These are phyloP conservation scores for Ophiostoma sp. DNA, from an alignment of 2,329 filamentous ascomycete species.

Conservation along the genomic window DNA sequence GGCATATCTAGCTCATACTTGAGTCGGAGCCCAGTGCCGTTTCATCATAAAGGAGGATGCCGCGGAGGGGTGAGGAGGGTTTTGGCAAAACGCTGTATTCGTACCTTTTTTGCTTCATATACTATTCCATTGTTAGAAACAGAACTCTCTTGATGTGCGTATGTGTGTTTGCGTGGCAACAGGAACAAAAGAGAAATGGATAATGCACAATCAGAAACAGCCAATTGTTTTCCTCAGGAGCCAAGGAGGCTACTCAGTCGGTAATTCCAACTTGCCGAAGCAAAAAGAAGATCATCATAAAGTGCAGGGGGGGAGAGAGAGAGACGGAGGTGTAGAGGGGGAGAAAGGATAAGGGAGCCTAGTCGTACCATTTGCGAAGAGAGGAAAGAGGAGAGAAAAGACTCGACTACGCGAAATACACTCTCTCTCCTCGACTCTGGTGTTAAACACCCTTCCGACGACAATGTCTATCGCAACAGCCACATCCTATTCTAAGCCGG, in stretches of 20 bases:
- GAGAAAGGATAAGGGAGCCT: too few species aligned
- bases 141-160: not conserved
- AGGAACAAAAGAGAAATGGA: not conserved
- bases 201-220: slow-evolving; percentile 68
- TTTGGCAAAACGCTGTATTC: not conserved
- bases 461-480: not conserved
- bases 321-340: slow-evolving; percentile 19
- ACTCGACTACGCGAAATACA: slow-evolving; percentile 4
- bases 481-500: not conserved
- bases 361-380: slow-evolving; percentile 13
- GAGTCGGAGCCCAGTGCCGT: slow-evolving; percentile 96
- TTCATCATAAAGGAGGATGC: slow-evolving; percentile 66
- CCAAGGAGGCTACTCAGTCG: slow-evolving; percentile 65
- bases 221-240: slow-evolving; percentile 78
- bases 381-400: not conserved
- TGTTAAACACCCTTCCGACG: slow-evolving; percentile 20
- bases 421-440: slow-evolving; percentile 10
- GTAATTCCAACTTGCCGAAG: slow-evolving; percentile 89
- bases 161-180: not conserved
- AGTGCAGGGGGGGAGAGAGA: slow-evolving; percentile 24
- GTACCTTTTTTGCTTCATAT: slow-evolving; percentile 17
- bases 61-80: not conserved
- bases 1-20: slow-evolving; percentile 78
- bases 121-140: slow-evolving; percentile 7
- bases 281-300: slow-evolving; percentile 69